phyloP scores from a whole-genome alignment of 306 rosid species.

The Dryas alaskensis region DNA sequence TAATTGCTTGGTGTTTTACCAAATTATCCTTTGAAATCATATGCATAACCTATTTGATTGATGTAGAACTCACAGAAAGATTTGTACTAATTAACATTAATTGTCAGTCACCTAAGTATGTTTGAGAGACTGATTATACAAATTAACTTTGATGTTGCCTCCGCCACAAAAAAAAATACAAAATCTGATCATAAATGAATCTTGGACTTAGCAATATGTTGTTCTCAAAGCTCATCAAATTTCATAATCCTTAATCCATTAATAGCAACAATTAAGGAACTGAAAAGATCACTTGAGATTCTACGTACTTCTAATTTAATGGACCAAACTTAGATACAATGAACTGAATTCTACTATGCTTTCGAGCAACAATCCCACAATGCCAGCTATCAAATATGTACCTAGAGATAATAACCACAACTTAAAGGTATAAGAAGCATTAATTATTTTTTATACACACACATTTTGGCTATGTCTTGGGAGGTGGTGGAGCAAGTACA shows the following conservation, averaged over 20 bases:
- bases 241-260: background rate
- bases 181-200: background rate
- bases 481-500: constrained; percentile 26
- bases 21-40: constrained; percentile 4
- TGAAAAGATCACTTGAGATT: background rate
- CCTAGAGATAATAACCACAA: constrained; percentile 31
- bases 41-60: background rate
- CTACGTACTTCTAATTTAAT: background rate
- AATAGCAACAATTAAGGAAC: background rate
- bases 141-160: background rate
- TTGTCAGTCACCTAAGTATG: no score
- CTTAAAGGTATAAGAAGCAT: constrained; percentile 5
- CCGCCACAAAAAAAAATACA: no score
- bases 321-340: constrained; percentile 19
- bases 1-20: constrained; percentile 27
- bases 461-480: background rate
- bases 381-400: constrained; percentile 28
- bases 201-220: background rate
- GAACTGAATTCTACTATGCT: constrained; percentile 22
- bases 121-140: background rate
- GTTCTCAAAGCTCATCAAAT: background rate
- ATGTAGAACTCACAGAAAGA: no score
- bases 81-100: no score
- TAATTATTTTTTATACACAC: background rate
- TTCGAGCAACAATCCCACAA: constrained; percentile 21